phyloP scores from a whole-genome alignment of 1,284 basidiomycete genomes.

The Cryptococcus maquisensis region DNA sequence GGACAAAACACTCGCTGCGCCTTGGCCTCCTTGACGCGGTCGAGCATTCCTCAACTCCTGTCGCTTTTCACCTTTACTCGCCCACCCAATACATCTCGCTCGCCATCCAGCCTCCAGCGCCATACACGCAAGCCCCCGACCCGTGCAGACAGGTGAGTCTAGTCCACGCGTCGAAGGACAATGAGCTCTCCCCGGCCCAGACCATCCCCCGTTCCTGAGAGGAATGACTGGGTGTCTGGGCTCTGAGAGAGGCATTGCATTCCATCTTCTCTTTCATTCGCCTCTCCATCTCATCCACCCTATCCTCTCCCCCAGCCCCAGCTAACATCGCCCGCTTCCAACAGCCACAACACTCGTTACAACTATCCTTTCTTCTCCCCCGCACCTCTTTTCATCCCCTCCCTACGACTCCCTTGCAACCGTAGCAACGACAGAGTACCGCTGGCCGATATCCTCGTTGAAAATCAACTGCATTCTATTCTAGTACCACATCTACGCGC shows the following conservation, averaged over 20 bases:
- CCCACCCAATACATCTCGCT: too few species aligned
- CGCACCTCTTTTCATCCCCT: not conserved
- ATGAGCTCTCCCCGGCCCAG: too few species aligned
- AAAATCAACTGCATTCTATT: not conserved
- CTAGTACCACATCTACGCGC: not conserved
- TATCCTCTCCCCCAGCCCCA: conserved; percentile 16
- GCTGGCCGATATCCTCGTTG: not conserved
- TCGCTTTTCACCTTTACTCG: too few species aligned
- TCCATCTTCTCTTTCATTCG: conserved; percentile 4
- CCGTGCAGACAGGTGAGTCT: too few species aligned
- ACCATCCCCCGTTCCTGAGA: too few species aligned
- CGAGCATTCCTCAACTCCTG: too few species aligned
- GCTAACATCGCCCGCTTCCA: conserved; percentile 5
- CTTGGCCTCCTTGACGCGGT: too few species aligned
- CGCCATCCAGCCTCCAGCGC: too few species aligned
- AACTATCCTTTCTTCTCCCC: conserved; percentile 1
- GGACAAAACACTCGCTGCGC: too few species aligned
- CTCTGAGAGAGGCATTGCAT: not conserved
- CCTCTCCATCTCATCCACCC: conserved; percentile 13
- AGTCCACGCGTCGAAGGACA: too few species aligned
- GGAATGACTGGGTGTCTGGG: too few species aligned
- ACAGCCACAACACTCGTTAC: not conserved
- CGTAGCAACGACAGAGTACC: not conserved
- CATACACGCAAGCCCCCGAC: too few species aligned
- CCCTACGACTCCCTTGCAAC: not conserved